Percentiles rank a stretch among this genome's conserved stretches.
These are phyloP conservation scores for Ampelomyces quisqualis DNA, from an alignment of 2,329 filamentous ascomycete genomes.

Conservation along the genomic window DNA sequence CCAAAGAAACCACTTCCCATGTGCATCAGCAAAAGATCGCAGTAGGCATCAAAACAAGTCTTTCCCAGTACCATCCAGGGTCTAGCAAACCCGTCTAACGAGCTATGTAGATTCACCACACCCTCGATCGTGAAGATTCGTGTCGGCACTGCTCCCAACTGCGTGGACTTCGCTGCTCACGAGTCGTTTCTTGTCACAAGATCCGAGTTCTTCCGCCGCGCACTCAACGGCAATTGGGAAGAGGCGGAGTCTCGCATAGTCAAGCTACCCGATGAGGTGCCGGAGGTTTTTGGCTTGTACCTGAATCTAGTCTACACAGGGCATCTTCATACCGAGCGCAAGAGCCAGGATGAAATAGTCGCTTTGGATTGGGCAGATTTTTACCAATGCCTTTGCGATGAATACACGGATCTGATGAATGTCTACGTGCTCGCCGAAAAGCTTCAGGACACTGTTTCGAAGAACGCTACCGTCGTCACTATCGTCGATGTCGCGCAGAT, in stretches of 20 bases:
- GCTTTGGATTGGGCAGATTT: too few species aligned
- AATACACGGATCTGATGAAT: too few species aligned
- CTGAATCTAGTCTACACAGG: constrained; percentile 4
- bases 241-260: not conserved
- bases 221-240: constrained; percentile 2
- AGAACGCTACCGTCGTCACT: constrained; percentile 9
- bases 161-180: constrained; percentile 1
- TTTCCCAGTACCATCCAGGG: too few species aligned
- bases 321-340: not conserved
- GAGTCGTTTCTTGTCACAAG: constrained; percentile 1
- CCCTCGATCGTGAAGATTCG: not conserved
- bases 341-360: not conserved
- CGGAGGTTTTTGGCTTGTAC: constrained; percentile 5
- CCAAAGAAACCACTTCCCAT: too few species aligned
- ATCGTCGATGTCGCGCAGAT: constrained; percentile 24
- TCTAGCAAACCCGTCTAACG: too few species aligned
- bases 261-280: not conserved
- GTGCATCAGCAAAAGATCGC: too few species aligned
- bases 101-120: constrained; percentile 1
- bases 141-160: not conserved
- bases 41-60: too few species aligned
- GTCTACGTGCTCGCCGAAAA: constrained; percentile 19
- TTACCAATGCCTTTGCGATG: too few species aligned
- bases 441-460: constrained; percentile 11
- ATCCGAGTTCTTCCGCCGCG: constrained; percentile 4